A percentile compares a stretch with the other conserved stretches of the same genome.
Conservation (phyloP, 148 eudicot genomes). For the Chenopodium quinoa region DNA sequence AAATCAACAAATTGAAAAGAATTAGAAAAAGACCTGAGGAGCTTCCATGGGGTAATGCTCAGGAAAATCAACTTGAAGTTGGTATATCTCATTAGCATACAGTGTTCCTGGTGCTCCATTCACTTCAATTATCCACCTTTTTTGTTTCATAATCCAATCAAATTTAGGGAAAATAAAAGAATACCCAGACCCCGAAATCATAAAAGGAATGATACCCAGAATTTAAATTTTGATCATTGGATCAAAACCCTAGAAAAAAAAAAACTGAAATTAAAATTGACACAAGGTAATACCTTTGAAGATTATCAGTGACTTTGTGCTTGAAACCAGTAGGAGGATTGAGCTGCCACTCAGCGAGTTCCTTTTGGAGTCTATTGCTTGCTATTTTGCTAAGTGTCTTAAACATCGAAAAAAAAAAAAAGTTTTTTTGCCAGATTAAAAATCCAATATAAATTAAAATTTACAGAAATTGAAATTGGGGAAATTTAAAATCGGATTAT, state of each 20-base stretch:
- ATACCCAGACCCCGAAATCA: background rate
- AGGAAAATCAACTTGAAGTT: conserved; percentile 66
- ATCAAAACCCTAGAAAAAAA: conserved; percentile 19
- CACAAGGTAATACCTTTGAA: conserved; percentile 40
- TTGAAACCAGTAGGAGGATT: conserved; percentile 57
- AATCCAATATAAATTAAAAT: background rate
- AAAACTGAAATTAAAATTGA: background rate
- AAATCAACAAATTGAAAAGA: background rate
- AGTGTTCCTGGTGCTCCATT: conserved; percentile 59
- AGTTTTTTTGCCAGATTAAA: background rate
- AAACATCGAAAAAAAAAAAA: background rate
- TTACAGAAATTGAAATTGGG: background rate
- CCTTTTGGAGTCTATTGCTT: conserved; percentile 60
- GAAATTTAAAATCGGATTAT: too few relatives aligned
- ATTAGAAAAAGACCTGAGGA: conserved; percentile 42
- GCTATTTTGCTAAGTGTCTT: conserved; percentile 60
- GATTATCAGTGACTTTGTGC: conserved; percentile 53
- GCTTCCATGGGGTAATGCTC: conserved; percentile 75
- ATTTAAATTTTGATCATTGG: background rate
- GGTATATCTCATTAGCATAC: conserved; percentile 47
- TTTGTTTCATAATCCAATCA: background rate
- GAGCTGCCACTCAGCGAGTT: conserved; percentile 51
- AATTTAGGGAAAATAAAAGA: background rate
- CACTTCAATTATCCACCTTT: conserved; percentile 61
- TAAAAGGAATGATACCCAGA: conserved; percentile 3